Percentiles rank a stretch among this genome's conserved stretches.
phyloP scores from a whole-genome alignment of 1,284 basidiomycete species.

The Serendipita sp. region DNA sequence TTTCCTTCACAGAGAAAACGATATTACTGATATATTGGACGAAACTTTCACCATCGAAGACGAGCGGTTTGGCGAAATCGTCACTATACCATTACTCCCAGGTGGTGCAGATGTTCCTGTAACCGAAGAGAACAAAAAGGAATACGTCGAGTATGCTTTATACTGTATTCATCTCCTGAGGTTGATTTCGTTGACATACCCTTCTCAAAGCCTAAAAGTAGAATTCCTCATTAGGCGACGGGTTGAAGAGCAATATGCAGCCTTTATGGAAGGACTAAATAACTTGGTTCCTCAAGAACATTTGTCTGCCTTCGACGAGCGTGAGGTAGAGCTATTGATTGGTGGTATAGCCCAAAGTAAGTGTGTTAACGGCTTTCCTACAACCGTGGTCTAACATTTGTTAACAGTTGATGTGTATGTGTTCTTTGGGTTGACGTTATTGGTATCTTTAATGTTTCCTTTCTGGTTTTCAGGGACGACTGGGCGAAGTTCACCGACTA shows the following conservation, averaged over 20 bases:
- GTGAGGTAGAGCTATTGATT: slow-evolving; percentile 62
- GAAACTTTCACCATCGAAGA: slow-evolving; percentile 92
- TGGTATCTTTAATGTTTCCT: slow-evolving; percentile 27
- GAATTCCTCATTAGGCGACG: slow-evolving; percentile 89
- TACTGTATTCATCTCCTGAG: neutral
- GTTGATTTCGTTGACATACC: slow-evolving; percentile 32
- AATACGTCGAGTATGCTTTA: slow-evolving; percentile 69
- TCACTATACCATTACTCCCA: slow-evolving; percentile 85
- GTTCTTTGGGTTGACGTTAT: slow-evolving; percentile 51
- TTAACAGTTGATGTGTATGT: slow-evolving; percentile 13
- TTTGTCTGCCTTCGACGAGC: slow-evolving; percentile 95
- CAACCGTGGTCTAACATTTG: slow-evolving; percentile 98
- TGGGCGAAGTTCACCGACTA: slow-evolving; percentile 50
- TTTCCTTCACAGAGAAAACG: slow-evolving; percentile 53
- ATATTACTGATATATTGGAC: slow-evolving; percentile 87
- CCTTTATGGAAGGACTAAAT: slow-evolving; percentile 90
- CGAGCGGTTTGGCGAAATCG: slow-evolving; percentile 93
- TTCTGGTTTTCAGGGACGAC: slow-evolving; percentile 26
- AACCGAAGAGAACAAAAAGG: slow-evolving; percentile 97
- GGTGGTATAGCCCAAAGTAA: neutral
- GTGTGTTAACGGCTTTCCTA: slow-evolving; percentile 25
- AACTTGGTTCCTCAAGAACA: slow-evolving; percentile 92
- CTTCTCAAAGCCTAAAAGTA: slow-evolving; percentile 47
- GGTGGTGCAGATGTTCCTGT: slow-evolving; percentile 76
- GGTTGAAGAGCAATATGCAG: slow-evolving; percentile 89